Conservation (phyloP, 169 alveolate genomes). For the Plasmodium fragile region DNA sequence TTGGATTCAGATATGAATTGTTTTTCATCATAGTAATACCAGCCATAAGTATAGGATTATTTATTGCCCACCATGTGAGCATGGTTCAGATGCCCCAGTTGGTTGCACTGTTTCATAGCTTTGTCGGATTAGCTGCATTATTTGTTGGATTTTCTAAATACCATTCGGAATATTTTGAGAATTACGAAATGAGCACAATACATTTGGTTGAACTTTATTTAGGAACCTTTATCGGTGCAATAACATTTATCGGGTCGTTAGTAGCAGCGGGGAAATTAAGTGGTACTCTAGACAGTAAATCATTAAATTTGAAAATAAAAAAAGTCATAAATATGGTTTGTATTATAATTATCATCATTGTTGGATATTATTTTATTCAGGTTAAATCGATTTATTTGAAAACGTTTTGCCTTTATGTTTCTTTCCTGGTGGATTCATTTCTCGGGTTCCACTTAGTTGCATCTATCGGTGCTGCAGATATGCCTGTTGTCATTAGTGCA, state of each 20-base stretch:
- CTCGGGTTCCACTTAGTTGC: slow-evolving; percentile 92
- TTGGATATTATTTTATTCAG: slow-evolving; percentile 78
- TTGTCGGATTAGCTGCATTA: slow-evolving; percentile 97
- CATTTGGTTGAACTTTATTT: slow-evolving; percentile 84
- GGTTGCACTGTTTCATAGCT: slow-evolving; percentile 95
- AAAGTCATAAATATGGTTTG: slow-evolving; percentile 80
- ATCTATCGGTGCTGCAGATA: slow-evolving; percentile 95
- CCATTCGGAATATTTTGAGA: slow-evolving; percentile 77
- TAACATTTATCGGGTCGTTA: slow-evolving; percentile 95
- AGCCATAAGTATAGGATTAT: slow-evolving; percentile 78
- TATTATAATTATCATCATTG: slow-evolving; percentile 76
- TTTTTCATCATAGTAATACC: slow-evolving; percentile 75
- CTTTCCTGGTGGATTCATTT: slow-evolving; percentile 81
- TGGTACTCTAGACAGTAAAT: slow-evolving; percentile 87
- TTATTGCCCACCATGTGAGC: slow-evolving; percentile 85
- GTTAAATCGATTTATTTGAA: slow-evolving; percentile 42
- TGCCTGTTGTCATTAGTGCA: slow-evolving; percentile 96
- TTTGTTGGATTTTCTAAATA: slow-evolving; percentile 88
- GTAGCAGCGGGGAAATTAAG: slow-evolving; percentile 95
- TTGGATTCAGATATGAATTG: slow-evolving; percentile 75
- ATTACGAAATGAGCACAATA: slow-evolving; percentile 58
- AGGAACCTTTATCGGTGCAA: slow-evolving; percentile 93
- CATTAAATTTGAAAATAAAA: slow-evolving; percentile 87
- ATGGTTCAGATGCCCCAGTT: slow-evolving; percentile 92
- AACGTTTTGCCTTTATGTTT: slow-evolving; percentile 77